A percentile compares a stretch with the other conserved stretches of the same genome.
Conservation (phyloP, 2,329 filamentous ascomycete genomes). For the Clonostachys rhizophaga region DNA sequence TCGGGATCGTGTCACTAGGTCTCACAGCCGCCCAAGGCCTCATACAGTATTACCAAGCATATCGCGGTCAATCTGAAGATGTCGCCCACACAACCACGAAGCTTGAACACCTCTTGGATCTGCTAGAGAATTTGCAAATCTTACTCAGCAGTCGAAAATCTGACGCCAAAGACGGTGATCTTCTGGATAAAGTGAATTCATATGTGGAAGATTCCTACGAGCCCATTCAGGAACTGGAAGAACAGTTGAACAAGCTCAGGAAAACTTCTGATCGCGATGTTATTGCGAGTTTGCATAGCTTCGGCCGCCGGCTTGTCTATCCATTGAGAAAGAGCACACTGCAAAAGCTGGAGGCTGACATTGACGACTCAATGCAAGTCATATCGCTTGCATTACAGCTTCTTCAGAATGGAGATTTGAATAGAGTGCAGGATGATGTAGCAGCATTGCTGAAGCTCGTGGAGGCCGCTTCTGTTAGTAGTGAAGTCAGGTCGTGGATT, state of each 20-base stretch:
- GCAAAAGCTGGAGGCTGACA: constrained; percentile 27
- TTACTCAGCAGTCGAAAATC: too few species aligned
- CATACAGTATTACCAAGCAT: constrained; percentile 22
- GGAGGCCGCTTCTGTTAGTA: constrained; percentile 16
- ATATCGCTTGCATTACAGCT: constrained; percentile 17
- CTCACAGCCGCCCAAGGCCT: constrained; percentile 24
- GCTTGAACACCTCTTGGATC: constrained; percentile 12
- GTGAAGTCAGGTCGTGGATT: constrained; percentile 20
- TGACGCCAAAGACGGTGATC: too few species aligned
- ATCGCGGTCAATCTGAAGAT: constrained; percentile 15
- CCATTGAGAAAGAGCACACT: constrained; percentile 28
- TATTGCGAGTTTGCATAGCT: constrained; percentile 3
- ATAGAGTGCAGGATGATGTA: constrained; percentile 13
- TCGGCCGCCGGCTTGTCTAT: constrained; percentile 13
- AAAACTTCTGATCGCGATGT: background rate
- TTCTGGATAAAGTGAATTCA: background rate
- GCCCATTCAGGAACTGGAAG: constrained; percentile 17
- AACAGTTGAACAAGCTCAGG: constrained; percentile 16
- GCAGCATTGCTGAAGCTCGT: constrained; percentile 15
- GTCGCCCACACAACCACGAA: constrained; percentile 15
- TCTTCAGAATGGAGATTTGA: constrained; percentile 18
- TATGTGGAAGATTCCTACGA: constrained; percentile 16
- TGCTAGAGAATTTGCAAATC: constrained; percentile 13
- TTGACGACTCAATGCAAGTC: constrained; percentile 20
- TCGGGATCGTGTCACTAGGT: constrained; percentile 27